Percentiles rank a stretch among this genome's conserved stretches.
These are phyloP conservation scores for Annona squamosa DNA, from an alignment of 164 flowering plant genomes.

Conservation along the genomic window DNA sequence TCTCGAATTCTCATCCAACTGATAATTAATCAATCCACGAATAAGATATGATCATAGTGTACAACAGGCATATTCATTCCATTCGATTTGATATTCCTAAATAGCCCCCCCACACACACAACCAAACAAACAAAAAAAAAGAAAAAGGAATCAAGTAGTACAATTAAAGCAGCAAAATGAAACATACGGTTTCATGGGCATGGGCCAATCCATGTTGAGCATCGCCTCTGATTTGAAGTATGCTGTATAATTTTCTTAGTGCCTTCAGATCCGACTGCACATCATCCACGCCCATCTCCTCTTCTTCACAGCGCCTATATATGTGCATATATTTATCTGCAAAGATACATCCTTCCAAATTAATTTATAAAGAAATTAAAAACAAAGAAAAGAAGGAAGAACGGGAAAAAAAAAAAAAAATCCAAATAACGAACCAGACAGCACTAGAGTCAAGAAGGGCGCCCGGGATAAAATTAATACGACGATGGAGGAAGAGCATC, in stretches of 20 bases:
- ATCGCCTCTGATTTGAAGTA: constrained; percentile 21
- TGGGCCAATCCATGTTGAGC: not conserved
- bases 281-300: constrained; percentile 26
- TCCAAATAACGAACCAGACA: no score
- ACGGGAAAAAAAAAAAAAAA: not conserved
- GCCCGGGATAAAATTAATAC: no score
- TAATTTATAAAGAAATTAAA: not conserved
- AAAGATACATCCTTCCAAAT: not conserved
- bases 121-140: not conserved
- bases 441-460: no score
- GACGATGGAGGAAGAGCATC: no score
- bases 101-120: no score
- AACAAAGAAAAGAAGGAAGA: not conserved
- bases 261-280: constrained; percentile 25
- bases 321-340: not conserved
- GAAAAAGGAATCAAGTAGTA: not conserved
- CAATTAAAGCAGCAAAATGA: not conserved
- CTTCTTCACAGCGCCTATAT: not conserved
- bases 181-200: constrained; percentile 13
- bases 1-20: constrained; percentile 35
- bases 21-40: not conserved
- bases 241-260: constrained; percentile 29
- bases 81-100: no score
- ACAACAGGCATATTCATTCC: no score
- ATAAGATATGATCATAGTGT: no score